phyloP scores from a whole-genome alignment of 345 rosid species.

The Lepidium aucheri region DNA sequence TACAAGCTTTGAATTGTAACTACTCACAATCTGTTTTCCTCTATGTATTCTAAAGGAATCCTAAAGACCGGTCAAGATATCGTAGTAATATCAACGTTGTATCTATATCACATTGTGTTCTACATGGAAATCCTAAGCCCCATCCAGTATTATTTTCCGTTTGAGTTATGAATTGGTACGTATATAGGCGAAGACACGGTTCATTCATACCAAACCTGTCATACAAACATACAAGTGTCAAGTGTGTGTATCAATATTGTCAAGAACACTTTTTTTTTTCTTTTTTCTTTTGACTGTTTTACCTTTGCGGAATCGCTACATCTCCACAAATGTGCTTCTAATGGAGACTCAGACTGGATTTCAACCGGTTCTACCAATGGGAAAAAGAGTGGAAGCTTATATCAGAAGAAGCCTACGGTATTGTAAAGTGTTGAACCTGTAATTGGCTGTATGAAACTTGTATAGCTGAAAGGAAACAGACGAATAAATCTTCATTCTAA shows the following conservation, averaged over 20 bases:
- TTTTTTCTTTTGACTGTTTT: background rate
- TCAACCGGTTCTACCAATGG: constrained; percentile 65
- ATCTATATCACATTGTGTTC: background rate
- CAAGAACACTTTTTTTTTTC: no score
- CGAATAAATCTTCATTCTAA: background rate
- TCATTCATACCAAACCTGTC: constrained; percentile 91
- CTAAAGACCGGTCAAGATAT: background rate
- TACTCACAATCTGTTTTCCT: background rate
- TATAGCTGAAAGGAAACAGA: constrained; percentile 42
- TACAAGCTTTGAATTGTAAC: background rate
- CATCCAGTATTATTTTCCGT: constrained; percentile 73
- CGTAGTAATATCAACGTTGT: background rate
- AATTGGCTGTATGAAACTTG: constrained; percentile 79
- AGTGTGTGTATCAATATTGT: background rate
- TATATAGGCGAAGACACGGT: constrained; percentile 48
- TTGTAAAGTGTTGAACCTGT: constrained; percentile 64
- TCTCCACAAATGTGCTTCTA: constrained; percentile 83
- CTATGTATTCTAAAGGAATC: background rate
- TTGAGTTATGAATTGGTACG: constrained; percentile 61
- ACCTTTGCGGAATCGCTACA: constrained; percentile 65
- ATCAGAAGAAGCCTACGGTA: constrained; percentile 36
- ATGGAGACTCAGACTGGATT: constrained; percentile 35
- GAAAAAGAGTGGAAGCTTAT: constrained; percentile 75
- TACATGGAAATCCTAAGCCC: constrained; percentile 19
- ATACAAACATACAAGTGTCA: background rate